phyloP scores from a whole-genome alignment of 805 yeast genomes.

The Lipomyces starkeyi region DNA sequence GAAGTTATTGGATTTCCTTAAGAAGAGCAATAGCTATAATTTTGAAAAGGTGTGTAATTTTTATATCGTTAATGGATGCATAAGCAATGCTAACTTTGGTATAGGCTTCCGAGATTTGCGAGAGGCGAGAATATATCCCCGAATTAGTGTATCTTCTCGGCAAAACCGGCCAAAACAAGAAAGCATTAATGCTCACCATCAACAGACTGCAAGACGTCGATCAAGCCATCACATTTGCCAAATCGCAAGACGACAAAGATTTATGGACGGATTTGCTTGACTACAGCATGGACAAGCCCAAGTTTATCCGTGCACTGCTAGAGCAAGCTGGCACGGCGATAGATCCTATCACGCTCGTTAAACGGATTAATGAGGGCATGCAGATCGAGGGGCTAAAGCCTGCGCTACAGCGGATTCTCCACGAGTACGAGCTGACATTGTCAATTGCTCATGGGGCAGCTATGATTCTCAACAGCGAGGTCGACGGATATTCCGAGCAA shows the following conservation, averaged over 20 bases:
- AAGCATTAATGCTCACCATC: constrained; percentile 78
- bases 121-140: constrained; percentile 56
- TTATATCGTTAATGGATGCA: neutral
- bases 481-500: constrained; percentile 29
- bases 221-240: constrained; percentile 80
- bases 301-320: constrained; percentile 75
- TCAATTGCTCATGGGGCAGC: constrained; percentile 35
- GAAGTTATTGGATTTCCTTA: constrained; percentile 65
- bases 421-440: constrained; percentile 59
- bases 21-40: constrained; percentile 60
- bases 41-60: constrained; percentile 51
- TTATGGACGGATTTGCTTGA: constrained; percentile 79
- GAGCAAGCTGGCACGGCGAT: constrained; percentile 62
- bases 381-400: constrained; percentile 68
- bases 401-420: constrained; percentile 65
- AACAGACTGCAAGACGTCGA: constrained; percentile 78
- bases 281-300: constrained; percentile 72
- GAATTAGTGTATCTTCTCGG: constrained; percentile 86
- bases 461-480: constrained; percentile 22
- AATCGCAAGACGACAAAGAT: constrained; percentile 68
- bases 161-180: constrained; percentile 75
- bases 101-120: constrained; percentile 70
- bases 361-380: constrained; percentile 65
- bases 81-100: neutral
- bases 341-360: constrained; percentile 72